Base-by-base conservation (phyloP, 2,329 filamentous ascomycete genomes). In the Neurospora crassa region DNA sequence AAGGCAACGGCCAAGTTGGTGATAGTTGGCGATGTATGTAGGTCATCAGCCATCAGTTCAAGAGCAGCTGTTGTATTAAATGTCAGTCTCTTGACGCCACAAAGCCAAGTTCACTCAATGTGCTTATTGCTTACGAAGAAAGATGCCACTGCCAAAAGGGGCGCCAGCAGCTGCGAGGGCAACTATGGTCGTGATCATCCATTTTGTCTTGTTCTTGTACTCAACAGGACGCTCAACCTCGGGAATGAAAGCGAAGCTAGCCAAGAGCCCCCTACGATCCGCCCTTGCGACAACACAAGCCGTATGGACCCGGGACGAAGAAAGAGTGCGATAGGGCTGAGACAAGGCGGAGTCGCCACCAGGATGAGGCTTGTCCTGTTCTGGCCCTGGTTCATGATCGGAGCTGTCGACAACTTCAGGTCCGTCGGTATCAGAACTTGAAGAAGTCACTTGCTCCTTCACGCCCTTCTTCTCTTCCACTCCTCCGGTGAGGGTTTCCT, bases 131-230 rank as follows among this genome's bases (percentile, higher is more conserved):
- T 81, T 81, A 92, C 91, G 93, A 76, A 95, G 91, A 71, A 97
- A 89, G 70, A 97, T 94, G 1, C 91, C 88, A 40, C 92, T 94
- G 0, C 94, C 94, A 82, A 97, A 89, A 0, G 94, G 94, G 0
- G 91, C 93, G 0, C 89, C 91, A 16, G 90, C 89, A 1, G 89
- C 93, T 2, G 93, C 93, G 18, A 94, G 78, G 1, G 93, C 91
- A 67, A 97, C 88, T 68, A 95, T 87, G 43, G 89, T 84, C 0
- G 94, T 97, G 74, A 97, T 89, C 72, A 88, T 86, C 94, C 94
- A 97, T 88, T 97, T 97, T 16, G 88, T 92, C 68, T 82, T 86
- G 42, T 88, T 87, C 12, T 86, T 82, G 78, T 97, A 97, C 69
- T 92, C 87, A 72, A 90, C 89, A 0, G 94, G 91, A 41, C 90